Base-by-base conservation (phyloP, 1,284 basidiomycete species). In the Phellinidium pouzarii region DNA sequence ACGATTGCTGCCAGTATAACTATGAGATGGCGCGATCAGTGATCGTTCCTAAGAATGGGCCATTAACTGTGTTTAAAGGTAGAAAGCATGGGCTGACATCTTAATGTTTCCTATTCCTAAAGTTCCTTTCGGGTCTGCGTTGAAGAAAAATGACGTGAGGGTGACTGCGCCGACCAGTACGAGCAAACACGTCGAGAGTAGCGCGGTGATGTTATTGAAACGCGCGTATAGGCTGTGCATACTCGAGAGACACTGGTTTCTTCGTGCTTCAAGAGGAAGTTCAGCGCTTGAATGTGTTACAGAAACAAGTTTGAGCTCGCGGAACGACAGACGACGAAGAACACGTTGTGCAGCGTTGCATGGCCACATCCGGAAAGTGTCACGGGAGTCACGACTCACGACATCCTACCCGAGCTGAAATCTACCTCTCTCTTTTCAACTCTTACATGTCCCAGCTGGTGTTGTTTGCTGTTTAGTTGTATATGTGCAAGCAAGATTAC, bases 161-260 rank as follows among this genome's bases (percentile, higher is more conserved):
- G 92, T 80, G 49, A 93, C 78, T 50, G 82, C 78, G 0, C 73
- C 80, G 31, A 94, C 74, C n/a, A 94, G 72, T 0, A 73, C 77
- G 77, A 92, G 85, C 57, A 86, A 66, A 61, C 86, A 89, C n/a
- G 85, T 82, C 4, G 90, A 88, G 54, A 89, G 72, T 48, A 88
- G 72, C 4, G 84, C 82, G 19, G 84, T 85, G 60, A 81, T 65
- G 66, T 85, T 87, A 69, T 87, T 91, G 61, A 86, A 65, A 55
- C 88, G 74, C 36, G 85, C 72, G 59, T 81, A 77, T 44, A 82
- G 67, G 59, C 73, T 84, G 58, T 88, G 84, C 86, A 89, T 89
- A 4, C 43, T 59, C 14, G 2, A 19, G 29, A 8, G n/a, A n/a
- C n/a, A 7, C 19, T 2, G 14, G 14, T 40, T 17, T 19, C 2